Evolutionary conservation across 805 yeast species (phyloP).

Genomic region (Pichia manshurica): DNA sequence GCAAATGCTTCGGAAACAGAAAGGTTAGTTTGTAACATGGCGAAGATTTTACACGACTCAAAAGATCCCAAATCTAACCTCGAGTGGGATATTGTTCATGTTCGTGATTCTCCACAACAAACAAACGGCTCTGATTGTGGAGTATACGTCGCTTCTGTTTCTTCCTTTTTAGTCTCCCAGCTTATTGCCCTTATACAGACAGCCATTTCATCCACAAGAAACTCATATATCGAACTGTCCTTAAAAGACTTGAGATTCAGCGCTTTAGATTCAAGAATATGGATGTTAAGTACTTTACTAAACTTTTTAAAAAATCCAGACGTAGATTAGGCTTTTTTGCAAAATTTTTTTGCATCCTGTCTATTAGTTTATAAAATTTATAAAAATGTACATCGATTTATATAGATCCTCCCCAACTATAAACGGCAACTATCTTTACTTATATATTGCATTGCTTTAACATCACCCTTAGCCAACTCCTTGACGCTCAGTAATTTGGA

Average conservation of each 20-base stretch:
- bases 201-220: neutral
- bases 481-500: constrained; percentile 71
- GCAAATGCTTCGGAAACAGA: constrained; percentile 37
- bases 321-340: neutral
- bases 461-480: constrained; percentile 54
- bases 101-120: constrained; percentile 46
- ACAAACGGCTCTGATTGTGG: constrained; percentile 66
- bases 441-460: constrained; percentile 10
- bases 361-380: neutral
- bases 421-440: constrained; percentile 2
- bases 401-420: neutral
- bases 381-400: neutral
- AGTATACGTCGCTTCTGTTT: constrained; percentile 35
- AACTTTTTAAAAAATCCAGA: constrained; percentile 22
- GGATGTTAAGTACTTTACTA: constrained; percentile 33
- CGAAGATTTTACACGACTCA: constrained; percentile 21
- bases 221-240: constrained; percentile 8
- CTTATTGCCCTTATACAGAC: constrained; percentile 27
- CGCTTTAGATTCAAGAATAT: constrained; percentile 44
- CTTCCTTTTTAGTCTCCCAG: constrained; percentile 32
- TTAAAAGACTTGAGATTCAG: constrained; percentile 38
- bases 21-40: constrained; percentile 29
- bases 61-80: constrained; percentile 10
- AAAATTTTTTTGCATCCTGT: neutral
- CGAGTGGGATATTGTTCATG: constrained; percentile 8